Evolutionary conservation across 2,329 filamentous ascomycete species (phyloP).

Genomic region (Endothia cerciana): DNA sequence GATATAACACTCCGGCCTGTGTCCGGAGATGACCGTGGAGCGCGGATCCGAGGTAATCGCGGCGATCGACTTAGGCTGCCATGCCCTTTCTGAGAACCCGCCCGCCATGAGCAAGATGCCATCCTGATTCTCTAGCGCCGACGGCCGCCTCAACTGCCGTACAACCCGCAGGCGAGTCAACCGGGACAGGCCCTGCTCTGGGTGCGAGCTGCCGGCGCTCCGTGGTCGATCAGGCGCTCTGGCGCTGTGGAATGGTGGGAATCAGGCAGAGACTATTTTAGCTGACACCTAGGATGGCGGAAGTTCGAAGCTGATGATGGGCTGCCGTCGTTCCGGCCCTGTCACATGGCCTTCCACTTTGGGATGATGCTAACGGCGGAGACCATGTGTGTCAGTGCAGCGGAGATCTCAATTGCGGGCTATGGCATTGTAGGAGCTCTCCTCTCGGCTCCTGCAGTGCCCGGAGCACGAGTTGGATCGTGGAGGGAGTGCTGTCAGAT

Average conservation of each 20-base stretch:
- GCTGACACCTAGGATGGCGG: too few species aligned
- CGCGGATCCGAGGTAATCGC: not conserved
- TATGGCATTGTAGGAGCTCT: too few species aligned
- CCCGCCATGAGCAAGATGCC: not conserved
- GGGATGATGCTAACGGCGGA: too few species aligned
- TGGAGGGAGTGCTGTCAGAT: conserved; percentile 2
- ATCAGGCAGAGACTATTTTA: not conserved
- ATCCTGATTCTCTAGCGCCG: not conserved
- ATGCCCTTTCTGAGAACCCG: too few species aligned
- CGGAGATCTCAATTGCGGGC: too few species aligned
- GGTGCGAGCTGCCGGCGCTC: not conserved
- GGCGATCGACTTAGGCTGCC: too few species aligned
- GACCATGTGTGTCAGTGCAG: too few species aligned
- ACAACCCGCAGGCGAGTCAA: not conserved
- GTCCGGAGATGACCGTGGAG: conserved; percentile 7
- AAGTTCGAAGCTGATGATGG: not conserved
- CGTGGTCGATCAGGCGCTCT: conserved; percentile 13
- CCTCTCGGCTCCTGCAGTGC: not conserved
- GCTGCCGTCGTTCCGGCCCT: too few species aligned
- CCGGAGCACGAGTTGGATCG: not conserved
- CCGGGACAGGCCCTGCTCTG: conserved; percentile 1
- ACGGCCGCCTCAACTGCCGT: not conserved
- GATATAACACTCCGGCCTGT: not conserved
- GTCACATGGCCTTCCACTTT: too few species aligned
- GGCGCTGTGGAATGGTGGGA: not conserved